Base-by-base conservation (phyloP, 2,329 filamentous ascomycete species). In the Waltergamsia citrina region DNA sequence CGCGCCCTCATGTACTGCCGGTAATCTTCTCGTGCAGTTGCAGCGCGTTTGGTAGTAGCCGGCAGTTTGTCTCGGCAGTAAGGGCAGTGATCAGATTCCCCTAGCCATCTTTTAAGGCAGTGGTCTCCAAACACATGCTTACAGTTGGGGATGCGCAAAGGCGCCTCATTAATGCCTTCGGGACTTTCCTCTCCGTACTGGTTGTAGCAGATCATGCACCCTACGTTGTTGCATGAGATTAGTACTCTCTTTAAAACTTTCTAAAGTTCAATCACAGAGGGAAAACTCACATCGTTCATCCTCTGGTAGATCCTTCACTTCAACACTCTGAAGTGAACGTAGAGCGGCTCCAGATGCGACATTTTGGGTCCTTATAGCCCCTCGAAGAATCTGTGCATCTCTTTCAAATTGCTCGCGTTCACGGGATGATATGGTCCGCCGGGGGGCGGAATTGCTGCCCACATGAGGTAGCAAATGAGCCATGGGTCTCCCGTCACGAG, bases 21-120 rank as follows among this genome's bases (percentile, higher is more conserved):
- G n/a, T n/a, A n/a, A n/a, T n/a, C n/a, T n/a, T n/a, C n/a, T n/a
- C n/a, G n/a, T n/a, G 15, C 6, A 28, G n/a, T 10, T 6, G 6
- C 12, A 14, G 14, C 26, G 26, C 10, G 26, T 8, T 18, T 16
- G 7, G 12, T n/a, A 8, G 21, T 21, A 12, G 29, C 8, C 10
- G 29, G 70, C 17, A 81, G 57, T 44, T 76, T 75, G 41, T 74
- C 67, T 18, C 76, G 68, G 50, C 76, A 81, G 45, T 79, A 79
- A 1, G 76, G 76, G 42, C 76, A 81, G 35, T 62, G 76, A 43
- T 76, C 67, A 2, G 71, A 71, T 29, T 78, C 71, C 34, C 72
- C 62, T 27, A 81, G 67, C 76, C 76, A 81, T 43, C 73, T 78
- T 49, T 71, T 75, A 41, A 81, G 74, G 49, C 76, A 81, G 43